A percentile compares a stretch with the other conserved stretches of the same genome.
Conservation (phyloP, 208 protist species). For the Acanthamoeba royreba region DNA sequence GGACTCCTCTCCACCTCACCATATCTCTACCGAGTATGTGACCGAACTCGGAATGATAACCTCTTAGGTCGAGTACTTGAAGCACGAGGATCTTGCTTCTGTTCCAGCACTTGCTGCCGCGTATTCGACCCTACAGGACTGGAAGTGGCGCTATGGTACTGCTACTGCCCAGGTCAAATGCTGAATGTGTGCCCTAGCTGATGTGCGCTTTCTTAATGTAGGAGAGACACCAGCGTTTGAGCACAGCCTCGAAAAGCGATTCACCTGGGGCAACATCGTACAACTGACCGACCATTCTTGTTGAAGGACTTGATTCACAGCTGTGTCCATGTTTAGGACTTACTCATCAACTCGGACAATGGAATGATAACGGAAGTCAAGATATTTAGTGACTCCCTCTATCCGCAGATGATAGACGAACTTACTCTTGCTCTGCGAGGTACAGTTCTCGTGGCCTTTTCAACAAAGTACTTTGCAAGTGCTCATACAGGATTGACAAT, state of each 20-base stretch:
- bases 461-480: neutral
- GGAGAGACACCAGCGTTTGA: constrained; percentile 36
- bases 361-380: neutral
- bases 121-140: neutral
- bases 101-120: neutral
- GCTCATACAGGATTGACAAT: neutral
- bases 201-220: neutral
- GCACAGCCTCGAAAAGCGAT: constrained; percentile 23
- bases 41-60: too few species aligned
- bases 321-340: neutral
- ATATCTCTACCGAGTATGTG: neutral
- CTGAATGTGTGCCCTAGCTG: neutral
- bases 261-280: constrained; percentile 41
- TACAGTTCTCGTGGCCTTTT: neutral
- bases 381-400: constrained; percentile 34
- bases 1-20: neutral
- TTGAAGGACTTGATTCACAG: neutral
- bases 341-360: neutral
- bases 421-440: neutral
- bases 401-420: constrained; percentile 32
- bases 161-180: neutral
- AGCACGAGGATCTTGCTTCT: neutral
- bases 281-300: too few species aligned
- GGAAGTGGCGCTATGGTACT: constrained; percentile 37
- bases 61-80: constrained; percentile 34